Evolutionary conservation across 2,329 filamentous ascomycete species (phyloP).

Genomic region (Ceratocystis colombiana): DNA sequence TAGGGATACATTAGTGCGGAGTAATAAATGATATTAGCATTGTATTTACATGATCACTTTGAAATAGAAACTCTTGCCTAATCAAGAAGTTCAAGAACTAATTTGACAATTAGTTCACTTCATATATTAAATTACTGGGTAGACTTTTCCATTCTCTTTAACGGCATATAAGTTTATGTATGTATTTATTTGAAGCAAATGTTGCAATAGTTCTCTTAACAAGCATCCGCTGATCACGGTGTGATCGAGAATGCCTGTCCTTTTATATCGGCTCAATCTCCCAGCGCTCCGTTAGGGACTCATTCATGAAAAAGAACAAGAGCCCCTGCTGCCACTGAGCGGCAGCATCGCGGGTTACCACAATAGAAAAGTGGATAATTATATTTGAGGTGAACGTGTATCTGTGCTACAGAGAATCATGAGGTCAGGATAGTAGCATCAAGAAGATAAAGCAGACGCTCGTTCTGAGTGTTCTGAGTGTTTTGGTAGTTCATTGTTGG

Average conservation of each 20-base stretch:
- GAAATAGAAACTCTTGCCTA: too few relatives aligned
- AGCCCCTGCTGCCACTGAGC: slow-evolving; percentile 49
- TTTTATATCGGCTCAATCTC: slow-evolving; percentile 37
- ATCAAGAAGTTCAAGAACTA: too few relatives aligned
- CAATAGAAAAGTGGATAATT: slow-evolving; percentile 9
- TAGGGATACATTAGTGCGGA: too few relatives aligned
- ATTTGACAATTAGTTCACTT: too few relatives aligned
- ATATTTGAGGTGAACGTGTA: background rate
- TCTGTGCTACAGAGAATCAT: background rate
- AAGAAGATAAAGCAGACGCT: background rate
- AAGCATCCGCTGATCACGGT: slow-evolving; percentile 33
- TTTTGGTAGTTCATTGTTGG: background rate
- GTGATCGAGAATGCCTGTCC: slow-evolving; percentile 21
- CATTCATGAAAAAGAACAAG: slow-evolving; percentile 45
- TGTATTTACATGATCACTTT: too few relatives aligned
- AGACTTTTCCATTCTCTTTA: too few relatives aligned
- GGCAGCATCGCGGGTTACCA: slow-evolving; percentile 54
- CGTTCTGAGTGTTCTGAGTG: background rate
- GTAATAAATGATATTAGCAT: too few relatives aligned
- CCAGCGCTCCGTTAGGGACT: slow-evolving; percentile 65
- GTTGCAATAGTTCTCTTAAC: slow-evolving; percentile 38
- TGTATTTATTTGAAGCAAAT: slow-evolving; percentile 25
- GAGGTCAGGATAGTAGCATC: background rate
- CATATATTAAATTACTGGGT: too few relatives aligned
- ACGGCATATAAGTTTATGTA: too few relatives aligned